phyloP scores from a whole-genome alignment of 768 basidiomycete genomes.

The Suillus paluster region DNA sequence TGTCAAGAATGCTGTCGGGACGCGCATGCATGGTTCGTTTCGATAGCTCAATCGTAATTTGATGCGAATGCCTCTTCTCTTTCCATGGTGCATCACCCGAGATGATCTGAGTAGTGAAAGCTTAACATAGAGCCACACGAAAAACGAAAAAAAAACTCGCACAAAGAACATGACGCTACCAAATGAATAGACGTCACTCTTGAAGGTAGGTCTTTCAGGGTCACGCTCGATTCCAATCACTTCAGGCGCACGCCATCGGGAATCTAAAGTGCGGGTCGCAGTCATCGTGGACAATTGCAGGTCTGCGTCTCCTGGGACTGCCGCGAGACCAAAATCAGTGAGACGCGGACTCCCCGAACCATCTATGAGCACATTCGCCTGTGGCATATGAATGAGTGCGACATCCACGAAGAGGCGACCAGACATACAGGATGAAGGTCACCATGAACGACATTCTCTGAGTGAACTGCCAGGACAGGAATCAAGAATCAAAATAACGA shows the following conservation, averaged over 20 bases:
- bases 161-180: constrained; percentile 27
- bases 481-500: neutral
- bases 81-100: neutral
- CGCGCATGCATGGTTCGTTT: neutral
- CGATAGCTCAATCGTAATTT: neutral
- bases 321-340: constrained; percentile 51
- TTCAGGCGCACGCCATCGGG: constrained; percentile 47
- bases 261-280: neutral
- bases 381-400: neutral
- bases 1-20: neutral
- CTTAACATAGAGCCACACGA: neutral
- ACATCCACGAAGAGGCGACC: neutral
- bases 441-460: constrained; percentile 18
- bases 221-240: constrained; percentile 28
- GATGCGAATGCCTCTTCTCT: neutral
- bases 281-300: neutral
- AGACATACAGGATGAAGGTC: constrained; percentile 17
- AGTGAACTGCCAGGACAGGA: constrained; percentile 19
- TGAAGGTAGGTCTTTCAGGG: constrained; percentile 14
- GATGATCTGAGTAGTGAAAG: neutral
- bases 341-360: constrained; percentile 37
- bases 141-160: neutral
- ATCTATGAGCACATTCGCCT: constrained; percentile 25
- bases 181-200: constrained; percentile 46
- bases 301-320: constrained; percentile 33